Conservation (phyloP, 768 basidiomycete species). For the Xerocomellus amylosporus region DNA sequence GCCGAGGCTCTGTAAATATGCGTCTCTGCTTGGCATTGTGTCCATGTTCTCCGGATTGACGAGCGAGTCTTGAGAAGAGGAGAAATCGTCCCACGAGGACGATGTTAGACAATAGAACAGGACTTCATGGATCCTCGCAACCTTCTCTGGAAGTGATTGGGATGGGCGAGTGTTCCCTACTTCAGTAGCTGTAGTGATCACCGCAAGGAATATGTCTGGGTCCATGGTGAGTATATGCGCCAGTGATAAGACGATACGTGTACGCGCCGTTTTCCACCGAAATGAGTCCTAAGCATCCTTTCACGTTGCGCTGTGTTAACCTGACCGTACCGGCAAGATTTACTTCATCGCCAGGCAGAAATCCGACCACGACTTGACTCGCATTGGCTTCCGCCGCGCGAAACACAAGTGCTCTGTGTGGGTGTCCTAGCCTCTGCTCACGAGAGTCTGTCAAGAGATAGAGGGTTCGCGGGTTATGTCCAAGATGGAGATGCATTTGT, state of each 20-base stretch:
- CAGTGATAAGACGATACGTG: background rate
- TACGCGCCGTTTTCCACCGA: conserved; percentile 64
- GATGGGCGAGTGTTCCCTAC: conserved; percentile 69
- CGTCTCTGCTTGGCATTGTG: conserved; percentile 40
- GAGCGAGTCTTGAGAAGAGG: conserved; percentile 48
- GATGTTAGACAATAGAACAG: conserved; percentile 87
- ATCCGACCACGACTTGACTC: conserved; percentile 80
- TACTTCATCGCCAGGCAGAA: conserved; percentile 69
- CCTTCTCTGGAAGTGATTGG: conserved; percentile 55
- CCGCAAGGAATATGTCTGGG: conserved; percentile 80
- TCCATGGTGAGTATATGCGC: conserved; percentile 4
- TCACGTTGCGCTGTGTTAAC: conserved; percentile 67
- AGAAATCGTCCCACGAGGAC: conserved; percentile 77
- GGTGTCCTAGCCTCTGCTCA: conserved; percentile 60
- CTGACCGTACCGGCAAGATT: conserved; percentile 62
- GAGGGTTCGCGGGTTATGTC: conserved; percentile 63
- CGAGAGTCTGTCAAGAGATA: conserved; percentile 70
- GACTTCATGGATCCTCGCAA: conserved; percentile 84
- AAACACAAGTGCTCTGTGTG: conserved; percentile 66
- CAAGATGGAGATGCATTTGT: conserved; percentile 72
- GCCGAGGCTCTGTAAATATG: conserved; percentile 41
- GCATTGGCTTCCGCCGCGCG: conserved; percentile 53
- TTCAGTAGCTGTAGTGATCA: conserved; percentile 74
- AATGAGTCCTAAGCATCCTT: conserved; percentile 84
- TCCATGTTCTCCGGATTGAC: conserved; percentile 59